Conservation (phyloP, 2,329 filamentous ascomycete genomes). For the Ceratocystis alfenasii region DNA sequence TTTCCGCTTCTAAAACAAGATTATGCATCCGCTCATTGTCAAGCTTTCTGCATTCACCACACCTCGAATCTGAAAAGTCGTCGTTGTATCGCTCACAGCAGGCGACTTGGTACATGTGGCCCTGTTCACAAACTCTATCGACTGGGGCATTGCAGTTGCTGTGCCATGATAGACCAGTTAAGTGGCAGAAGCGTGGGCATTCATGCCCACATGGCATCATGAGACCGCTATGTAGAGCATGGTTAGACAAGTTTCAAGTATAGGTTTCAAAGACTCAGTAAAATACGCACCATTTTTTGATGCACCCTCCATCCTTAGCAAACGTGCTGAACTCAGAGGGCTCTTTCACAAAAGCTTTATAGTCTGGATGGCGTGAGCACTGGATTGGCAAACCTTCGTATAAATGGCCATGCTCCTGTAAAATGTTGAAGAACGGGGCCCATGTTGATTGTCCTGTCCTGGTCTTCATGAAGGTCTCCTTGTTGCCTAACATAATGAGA, state of each 20-base stretch:
- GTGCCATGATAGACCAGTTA: neutral
- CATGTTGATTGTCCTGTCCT: constrained; percentile 37
- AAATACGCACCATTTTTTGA: constrained; percentile 37
- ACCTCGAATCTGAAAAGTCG: constrained; percentile 41
- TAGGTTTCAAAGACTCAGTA: too few relatives aligned
- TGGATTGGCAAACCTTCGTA: constrained; percentile 49
- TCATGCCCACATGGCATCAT: neutral
- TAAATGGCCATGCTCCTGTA: constrained; percentile 42
- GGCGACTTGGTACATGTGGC: neutral
- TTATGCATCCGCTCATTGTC: too few relatives aligned
- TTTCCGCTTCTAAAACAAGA: too few relatives aligned
- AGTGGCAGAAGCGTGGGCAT: neutral
- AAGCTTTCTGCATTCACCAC: constrained; percentile 34
- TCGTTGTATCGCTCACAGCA: constrained; percentile 28
- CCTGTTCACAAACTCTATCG: neutral
- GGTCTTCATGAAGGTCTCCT: constrained; percentile 52
- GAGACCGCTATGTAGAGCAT: neutral
- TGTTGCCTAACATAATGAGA: constrained; percentile 59
- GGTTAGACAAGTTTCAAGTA: neutral
- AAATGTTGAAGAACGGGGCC: constrained; percentile 43
- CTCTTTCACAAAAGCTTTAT: constrained; percentile 33
- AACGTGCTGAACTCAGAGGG: constrained; percentile 47
- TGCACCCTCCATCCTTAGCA: constrained; percentile 61
- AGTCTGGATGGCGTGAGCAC: constrained; percentile 48
- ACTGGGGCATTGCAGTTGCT: neutral